These are phyloP conservation scores for Myxozyma nipponensis DNA, from an alignment of 805 yeast genomes.

Conservation along the genomic window DNA sequence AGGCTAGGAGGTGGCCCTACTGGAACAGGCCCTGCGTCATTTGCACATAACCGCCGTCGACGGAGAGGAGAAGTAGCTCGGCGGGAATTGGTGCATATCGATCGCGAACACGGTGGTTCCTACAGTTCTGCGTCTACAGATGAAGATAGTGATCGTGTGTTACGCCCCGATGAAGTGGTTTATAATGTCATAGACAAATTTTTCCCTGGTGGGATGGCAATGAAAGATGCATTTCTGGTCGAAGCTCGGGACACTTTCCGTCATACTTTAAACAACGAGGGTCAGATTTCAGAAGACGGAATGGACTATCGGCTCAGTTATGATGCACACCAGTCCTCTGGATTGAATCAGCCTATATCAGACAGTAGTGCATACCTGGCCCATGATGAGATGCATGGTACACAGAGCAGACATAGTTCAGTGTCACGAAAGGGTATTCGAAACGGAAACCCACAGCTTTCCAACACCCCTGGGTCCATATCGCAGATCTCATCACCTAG, in stretches of 20 bases:
- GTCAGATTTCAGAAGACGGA: too few relatives aligned
- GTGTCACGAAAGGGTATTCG: too few relatives aligned
- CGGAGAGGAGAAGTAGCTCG: slow-evolving; percentile 1
- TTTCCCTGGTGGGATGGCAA: slow-evolving; percentile 65
- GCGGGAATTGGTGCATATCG: background rate
- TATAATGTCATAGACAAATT: slow-evolving; percentile 55
- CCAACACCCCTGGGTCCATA: too few relatives aligned
- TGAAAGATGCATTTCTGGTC: slow-evolving; percentile 60
- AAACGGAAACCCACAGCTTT: too few relatives aligned
- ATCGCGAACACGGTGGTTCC: background rate
- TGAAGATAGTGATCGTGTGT: slow-evolving; percentile 25
- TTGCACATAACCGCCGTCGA: slow-evolving; percentile 1
- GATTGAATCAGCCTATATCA: too few relatives aligned
- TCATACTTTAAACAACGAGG: too few relatives aligned
- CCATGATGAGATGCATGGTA: too few relatives aligned
- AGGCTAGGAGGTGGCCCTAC: slow-evolving; percentile 20
- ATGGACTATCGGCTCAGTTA: too few relatives aligned
- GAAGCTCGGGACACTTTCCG: slow-evolving; percentile 46
- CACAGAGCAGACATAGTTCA: too few relatives aligned
- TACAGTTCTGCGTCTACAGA: background rate
- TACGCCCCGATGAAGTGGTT: slow-evolving; percentile 58
- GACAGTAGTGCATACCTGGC: too few relatives aligned
- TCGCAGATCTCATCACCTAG: background rate
- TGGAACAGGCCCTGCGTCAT: background rate
- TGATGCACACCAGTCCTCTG: too few relatives aligned